Evolutionary conservation across 129 eudicot genomes (phyloP).

Genomic region (Chrysanthemum makinoi): DNA sequence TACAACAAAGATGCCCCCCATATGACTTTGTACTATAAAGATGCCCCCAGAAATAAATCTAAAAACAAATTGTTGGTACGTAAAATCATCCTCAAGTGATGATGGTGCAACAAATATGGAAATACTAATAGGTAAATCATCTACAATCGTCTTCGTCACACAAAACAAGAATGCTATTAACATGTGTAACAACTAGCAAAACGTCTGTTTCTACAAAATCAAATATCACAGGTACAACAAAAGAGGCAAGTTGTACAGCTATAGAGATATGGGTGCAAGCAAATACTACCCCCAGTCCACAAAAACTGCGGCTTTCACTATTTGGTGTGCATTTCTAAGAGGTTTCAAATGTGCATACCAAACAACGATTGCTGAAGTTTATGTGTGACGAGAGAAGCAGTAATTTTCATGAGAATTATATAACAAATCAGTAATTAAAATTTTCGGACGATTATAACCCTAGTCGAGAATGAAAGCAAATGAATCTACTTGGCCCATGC

Average conservation of each 20-base stretch:
- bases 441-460: neutral
- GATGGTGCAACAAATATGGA: neutral
- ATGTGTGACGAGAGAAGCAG: neutral
- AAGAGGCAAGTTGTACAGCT: slow-evolving; percentile 3
- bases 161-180: slow-evolving; percentile 21
- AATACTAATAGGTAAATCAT: neutral
- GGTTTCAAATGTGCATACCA: slow-evolving; percentile 4
- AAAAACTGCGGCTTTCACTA: slow-evolving; percentile 4
- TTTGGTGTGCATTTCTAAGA: neutral
- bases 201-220: slow-evolving; percentile 15
- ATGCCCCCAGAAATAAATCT: neutral
- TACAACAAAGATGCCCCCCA: too few species aligned
- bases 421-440: neutral
- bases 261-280: slow-evolving; percentile 2
- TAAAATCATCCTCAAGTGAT: neutral
- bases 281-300: slow-evolving; percentile 4
- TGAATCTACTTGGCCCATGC: slow-evolving; percentile 77
- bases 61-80: neutral
- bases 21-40: too few species aligned
- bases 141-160: slow-evolving; percentile 1
- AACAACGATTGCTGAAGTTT: slow-evolving; percentile 6
- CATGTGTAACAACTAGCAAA: slow-evolving; percentile 11
- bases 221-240: slow-evolving; percentile 20
- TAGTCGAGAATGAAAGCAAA: neutral
- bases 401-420: neutral